Base-by-base conservation (phyloP, 208 protist genomes). In the Leishmania gerbilli region DNA sequence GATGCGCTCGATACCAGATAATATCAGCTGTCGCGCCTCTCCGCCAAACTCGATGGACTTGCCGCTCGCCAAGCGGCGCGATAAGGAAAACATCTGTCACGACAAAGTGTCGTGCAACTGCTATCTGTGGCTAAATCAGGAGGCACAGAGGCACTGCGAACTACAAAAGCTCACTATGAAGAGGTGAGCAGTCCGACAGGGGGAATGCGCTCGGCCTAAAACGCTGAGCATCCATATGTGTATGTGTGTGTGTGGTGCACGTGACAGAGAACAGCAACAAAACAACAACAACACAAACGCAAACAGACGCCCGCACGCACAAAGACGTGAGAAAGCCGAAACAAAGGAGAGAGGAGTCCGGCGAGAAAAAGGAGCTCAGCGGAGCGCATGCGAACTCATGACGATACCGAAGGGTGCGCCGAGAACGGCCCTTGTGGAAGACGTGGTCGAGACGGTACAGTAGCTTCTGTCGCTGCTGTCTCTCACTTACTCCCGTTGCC, bases 31-130 rank as follows among this genome's bases (percentile, higher is more conserved):
- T 71, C 99, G 93, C 11, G 97, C 98, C 37, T 99, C 98, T 53
- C 93, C 91, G 56, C 98, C 98, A 86, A 99, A 99, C 58, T 96
- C 89, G 87, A 99, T 98, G 13, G 99, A 96, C 92, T 99, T 99
- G 31, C 92, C 79, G 64, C 60, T 67, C 37, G 84, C 86, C 56
- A 79, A 88, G 42, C 83, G 89, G 58, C 76, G 87, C 21, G 84
- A 89, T 5, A 77, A 13, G 17, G 86, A 72, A 45, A 90, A 81
- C 87, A 87, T 89, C 13, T 77, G 49, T 47, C 34, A 19, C 74
- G 19, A 27, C 74, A 45, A 60, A 27, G 24, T 15, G 3, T 76
- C 47, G 31, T 34, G 49, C 9, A 37, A 9, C 45, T 40, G 78
- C 49, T 60, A 47, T 68, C 15, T 7, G 24, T 34, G 19, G 11